Percentiles rank a stretch among this genome's conserved stretches.
These are phyloP conservation scores for Coemansia sp. DNA, from an alignment of 192 early-diverging fungal genomes.

Conservation along the genomic window DNA sequence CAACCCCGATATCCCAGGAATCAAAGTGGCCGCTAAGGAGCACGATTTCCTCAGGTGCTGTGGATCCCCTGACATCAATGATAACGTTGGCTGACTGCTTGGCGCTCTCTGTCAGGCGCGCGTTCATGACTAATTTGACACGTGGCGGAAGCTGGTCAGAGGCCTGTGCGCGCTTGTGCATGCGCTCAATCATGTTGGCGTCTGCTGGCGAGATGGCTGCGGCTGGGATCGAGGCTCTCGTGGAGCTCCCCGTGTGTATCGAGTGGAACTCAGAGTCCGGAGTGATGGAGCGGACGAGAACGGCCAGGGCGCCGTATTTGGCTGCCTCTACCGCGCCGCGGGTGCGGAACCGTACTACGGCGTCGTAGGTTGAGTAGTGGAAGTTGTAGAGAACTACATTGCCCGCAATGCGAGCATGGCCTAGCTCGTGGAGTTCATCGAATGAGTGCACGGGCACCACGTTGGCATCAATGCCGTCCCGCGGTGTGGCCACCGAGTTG, in stretches of 20 bases:
- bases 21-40: conserved; percentile 61
- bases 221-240: conserved; percentile 53
- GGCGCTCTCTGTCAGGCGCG: conserved; percentile 32
- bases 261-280: conserved; percentile 51
- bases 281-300: conserved; percentile 54
- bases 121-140: conserved; percentile 54
- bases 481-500: conserved; percentile 50
- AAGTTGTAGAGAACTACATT: conserved; percentile 57
- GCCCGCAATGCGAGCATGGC: conserved; percentile 40
- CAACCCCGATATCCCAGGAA: conserved; percentile 57
- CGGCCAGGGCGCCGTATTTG: conserved; percentile 55
- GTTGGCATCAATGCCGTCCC: conserved; percentile 49
- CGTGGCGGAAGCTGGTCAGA: conserved; percentile 47
- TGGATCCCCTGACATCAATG: conserved; percentile 56
- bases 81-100: conserved; percentile 57
- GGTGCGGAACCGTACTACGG: conserved; percentile 19
- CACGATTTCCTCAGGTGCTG: conserved; percentile 53
- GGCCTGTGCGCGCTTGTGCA: conserved; percentile 40
- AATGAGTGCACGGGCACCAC: conserved; percentile 56
- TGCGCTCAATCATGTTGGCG: conserved; percentile 56
- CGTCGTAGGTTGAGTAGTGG: conserved; percentile 30
- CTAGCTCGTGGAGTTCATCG: conserved; percentile 50
- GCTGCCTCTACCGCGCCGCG: conserved; percentile 36
- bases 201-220: conserved; percentile 58
- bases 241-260: conserved; percentile 58